Evolutionary conservation across 352 stramenopile species (phyloP).

Genomic region (Phytophthora foliorum): DNA sequence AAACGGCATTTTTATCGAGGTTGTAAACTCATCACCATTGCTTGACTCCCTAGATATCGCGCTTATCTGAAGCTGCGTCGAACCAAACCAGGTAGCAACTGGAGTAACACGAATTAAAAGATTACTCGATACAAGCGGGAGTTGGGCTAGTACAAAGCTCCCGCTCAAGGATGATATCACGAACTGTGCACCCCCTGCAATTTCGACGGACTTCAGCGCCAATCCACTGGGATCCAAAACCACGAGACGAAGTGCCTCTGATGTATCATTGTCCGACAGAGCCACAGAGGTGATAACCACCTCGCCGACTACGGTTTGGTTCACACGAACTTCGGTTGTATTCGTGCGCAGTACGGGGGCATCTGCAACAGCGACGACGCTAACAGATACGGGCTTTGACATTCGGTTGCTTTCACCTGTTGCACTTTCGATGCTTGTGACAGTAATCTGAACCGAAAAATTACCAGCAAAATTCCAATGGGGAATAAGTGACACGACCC

Average conservation of each 20-base stretch:
- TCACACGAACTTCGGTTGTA: conserved; percentile 35
- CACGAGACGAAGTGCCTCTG: conserved; percentile 48
- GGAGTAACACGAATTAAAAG: conserved; percentile 42
- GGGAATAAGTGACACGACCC: conserved; percentile 42
- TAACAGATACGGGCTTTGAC: conserved; percentile 36
- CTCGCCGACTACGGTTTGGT: conserved; percentile 44
- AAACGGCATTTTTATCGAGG: conserved; percentile 25
- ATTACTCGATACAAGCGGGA: conserved; percentile 21
- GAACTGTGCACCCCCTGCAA: conserved; percentile 29
- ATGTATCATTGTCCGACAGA: conserved; percentile 52
- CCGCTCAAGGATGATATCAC: conserved; percentile 26
- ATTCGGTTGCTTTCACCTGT: conserved; percentile 36
- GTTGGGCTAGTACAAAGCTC: conserved; percentile 36
- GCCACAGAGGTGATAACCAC: conserved; percentile 39
- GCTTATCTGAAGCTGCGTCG: conserved; percentile 37
- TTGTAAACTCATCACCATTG: conserved; percentile 31
- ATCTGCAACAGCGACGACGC: conserved; percentile 46
- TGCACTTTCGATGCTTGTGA: conserved; percentile 40
- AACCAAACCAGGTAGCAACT: conserved; percentile 46
- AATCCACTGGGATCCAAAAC: conserved; percentile 34
- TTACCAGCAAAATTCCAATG: conserved; percentile 48
- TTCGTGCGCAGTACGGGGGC: conserved; percentile 36
- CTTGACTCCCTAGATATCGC: conserved; percentile 48
- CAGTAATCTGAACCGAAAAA: conserved; percentile 40
- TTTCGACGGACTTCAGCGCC: conserved; percentile 37